These are phyloP conservation scores for Juglanconis sp. DNA, from an alignment of 2,329 filamentous ascomycete species.

Conservation along the genomic window DNA sequence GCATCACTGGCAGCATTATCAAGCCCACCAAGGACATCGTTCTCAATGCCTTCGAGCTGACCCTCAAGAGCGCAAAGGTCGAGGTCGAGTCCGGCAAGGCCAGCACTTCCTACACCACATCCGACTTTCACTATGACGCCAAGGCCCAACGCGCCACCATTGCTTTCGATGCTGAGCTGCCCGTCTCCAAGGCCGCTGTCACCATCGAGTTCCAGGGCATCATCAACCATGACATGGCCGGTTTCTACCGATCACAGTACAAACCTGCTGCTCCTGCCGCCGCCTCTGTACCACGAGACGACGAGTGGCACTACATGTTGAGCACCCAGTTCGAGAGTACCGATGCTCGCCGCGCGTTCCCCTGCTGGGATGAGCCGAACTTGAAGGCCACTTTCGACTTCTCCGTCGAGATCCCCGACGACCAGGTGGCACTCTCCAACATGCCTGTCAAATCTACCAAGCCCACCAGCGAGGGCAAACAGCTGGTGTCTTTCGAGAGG, in stretches of 20 bases:
- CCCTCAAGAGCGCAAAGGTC: conserved; percentile 65
- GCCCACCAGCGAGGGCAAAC: conserved; percentile 60
- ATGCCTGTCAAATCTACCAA: conserved; percentile 81
- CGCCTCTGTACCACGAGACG: conserved; percentile 72
- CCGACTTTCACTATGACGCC: conserved; percentile 73
- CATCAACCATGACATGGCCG: conserved; percentile 93
- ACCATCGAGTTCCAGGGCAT: conserved; percentile 65
- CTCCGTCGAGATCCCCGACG: conserved; percentile 83
- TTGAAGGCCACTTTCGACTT: conserved; percentile 96
- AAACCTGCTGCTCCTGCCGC: conserved; percentile 72
- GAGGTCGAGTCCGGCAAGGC: conserved; percentile 55
- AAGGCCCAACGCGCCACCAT: conserved; percentile 81
- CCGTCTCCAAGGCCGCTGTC: conserved; percentile 63
- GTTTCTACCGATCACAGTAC: conserved; percentile 86
- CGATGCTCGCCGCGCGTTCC: conserved; percentile 91
- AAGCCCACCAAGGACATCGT: conserved; percentile 72
- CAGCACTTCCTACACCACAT: conserved; percentile 56
- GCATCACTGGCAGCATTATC: conserved; percentile 71
- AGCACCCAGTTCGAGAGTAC: conserved; percentile 98
- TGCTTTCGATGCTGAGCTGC: conserved; percentile 67
- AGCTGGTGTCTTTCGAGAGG: conserved; percentile 73
- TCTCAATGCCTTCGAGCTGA: conserved; percentile 82
- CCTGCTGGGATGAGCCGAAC: conserved; percentile 97
- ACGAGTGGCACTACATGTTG: conserved; percentile 70
- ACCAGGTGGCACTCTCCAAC: conserved; percentile 87